Percentiles rank a stretch among this genome's conserved stretches.
Evolutionary conservation across 805 yeast genomes (phyloP).

Genomic region (Pachysolen tannophilus): DNA sequence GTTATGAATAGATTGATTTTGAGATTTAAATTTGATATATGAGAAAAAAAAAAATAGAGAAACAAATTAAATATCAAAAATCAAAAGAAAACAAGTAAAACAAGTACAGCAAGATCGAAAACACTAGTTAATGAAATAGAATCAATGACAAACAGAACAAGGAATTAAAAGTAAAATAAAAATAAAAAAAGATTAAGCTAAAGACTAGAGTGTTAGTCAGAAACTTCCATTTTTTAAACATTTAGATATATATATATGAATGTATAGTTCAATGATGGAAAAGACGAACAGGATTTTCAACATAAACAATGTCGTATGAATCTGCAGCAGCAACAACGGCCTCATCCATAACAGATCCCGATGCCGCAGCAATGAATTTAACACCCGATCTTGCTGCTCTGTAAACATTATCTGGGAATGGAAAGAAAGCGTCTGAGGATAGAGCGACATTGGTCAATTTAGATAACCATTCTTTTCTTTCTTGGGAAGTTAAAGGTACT

Average conservation of each 20-base stretch:
- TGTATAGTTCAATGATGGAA: conserved; percentile 74
- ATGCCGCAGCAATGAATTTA: conserved; percentile 91
- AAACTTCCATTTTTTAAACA: no score
- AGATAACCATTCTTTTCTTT: conserved; percentile 80
- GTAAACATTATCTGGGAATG: conserved; percentile 98
- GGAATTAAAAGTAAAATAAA: no score
- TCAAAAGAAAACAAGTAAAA: no score
- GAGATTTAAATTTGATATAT: no score
- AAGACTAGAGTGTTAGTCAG: no score
- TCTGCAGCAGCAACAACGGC: conserved; percentile 96
- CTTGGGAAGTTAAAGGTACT: conserved; percentile 69
- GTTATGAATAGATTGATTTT: no score
- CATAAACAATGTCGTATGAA: conserved; percentile 80
- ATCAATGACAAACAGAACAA: no score
- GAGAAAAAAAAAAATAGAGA: no score
- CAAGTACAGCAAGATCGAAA: no score
- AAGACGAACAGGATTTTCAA: conserved; percentile 93
- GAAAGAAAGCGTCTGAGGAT: conserved; percentile 98
- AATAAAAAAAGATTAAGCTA: no score
- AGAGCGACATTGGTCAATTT: conserved; percentile 82
- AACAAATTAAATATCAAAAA: no score
- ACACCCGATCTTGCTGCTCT: conserved; percentile 97
- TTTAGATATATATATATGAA: neutral
- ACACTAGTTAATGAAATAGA: no score
- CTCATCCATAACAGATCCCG: conserved; percentile 96